These are phyloP conservation scores for Asclepias syriaca DNA, from an alignment of 257 asterid genomes.

Conservation along the genomic window DNA sequence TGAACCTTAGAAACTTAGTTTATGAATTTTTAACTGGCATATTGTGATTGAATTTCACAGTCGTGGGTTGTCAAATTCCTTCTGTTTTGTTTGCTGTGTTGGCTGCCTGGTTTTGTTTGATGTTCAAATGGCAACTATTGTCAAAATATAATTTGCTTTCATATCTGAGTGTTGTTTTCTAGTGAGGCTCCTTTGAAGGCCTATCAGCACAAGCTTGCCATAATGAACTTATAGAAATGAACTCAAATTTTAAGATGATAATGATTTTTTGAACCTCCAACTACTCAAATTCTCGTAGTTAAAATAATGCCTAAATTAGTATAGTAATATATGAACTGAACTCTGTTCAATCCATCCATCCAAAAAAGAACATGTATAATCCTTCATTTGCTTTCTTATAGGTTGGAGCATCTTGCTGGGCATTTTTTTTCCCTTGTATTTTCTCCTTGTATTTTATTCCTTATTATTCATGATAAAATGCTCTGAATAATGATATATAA, in stretches of 20 bases:
- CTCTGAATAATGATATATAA: background rate
- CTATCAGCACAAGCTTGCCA: background rate
- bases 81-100: background rate
- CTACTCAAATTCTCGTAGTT: background rate
- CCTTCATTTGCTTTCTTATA: background rate
- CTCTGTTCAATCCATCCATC: background rate
- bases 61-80: background rate
- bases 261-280: background rate
- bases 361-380: background rate
- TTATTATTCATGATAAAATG: background rate
- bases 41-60: background rate
- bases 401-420: background rate
- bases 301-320: too few species aligned
- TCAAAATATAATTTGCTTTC: background rate
- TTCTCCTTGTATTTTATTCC: background rate
- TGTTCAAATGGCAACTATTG: background rate
- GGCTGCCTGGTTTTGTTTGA: background rate
- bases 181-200: background rate
- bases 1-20: conserved; percentile 9
- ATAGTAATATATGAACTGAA: background rate
- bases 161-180: background rate
- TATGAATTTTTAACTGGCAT: background rate
- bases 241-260: background rate
- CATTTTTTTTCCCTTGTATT: background rate
- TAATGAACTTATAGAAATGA: background rate